Evolutionary conservation across 2,329 filamentous ascomycete genomes (phyloP), one percentile per base, ranked within the genome.

Genomic region (Diplodia seriata): DNA sequence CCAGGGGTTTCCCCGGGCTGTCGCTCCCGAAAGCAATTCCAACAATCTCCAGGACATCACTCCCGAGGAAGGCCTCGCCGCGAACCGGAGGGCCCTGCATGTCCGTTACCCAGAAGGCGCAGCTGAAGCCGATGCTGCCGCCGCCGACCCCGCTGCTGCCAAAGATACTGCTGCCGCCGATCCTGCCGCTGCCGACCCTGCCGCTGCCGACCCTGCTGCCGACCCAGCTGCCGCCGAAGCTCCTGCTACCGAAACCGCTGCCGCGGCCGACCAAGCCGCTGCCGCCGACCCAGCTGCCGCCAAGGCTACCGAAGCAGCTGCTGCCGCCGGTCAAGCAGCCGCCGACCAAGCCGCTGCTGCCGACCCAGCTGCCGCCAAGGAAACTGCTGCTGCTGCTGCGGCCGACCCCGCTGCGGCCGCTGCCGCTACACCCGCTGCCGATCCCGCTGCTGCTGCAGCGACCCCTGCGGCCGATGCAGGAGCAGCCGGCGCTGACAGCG

Each of bases 1-100:
- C 40, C 40, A 49, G 57, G 57, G 57, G 7, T 62, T 62, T 18
- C 57, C 57, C 40, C 56, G 56, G 23, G 56, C 38, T 15, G 56
- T 23, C 23, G 38, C 29, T 9, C 26, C 31, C 40, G 26, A 62
- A 18, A 62, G 26, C 40, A 62, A 26, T 62, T 49, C 57, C 57
- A 62, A 62, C 57, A 12, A 11, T 49, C 12, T 62, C 9, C 57
- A 62, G 57, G 40, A 29, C 11, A 12, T 62, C 15, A 43, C 57
- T n/a, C 47, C 31, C 57, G 57, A 62, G 26, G 31, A 62, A 43
- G 57, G 43, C 15, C n/a, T 62, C 18, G 57, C 49, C 15, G 57
- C 57, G 15, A 62, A 62, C 57, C 57, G 57, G 12, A 14, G 31
- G 23, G 57, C 57, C 2, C 57, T 62, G 20, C 57, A 43, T 33